A percentile compares a stretch with the other conserved stretches of the same genome.
Conservation (phyloP, 164 flowering plant species). For the Dillenia turbinata region DNA sequence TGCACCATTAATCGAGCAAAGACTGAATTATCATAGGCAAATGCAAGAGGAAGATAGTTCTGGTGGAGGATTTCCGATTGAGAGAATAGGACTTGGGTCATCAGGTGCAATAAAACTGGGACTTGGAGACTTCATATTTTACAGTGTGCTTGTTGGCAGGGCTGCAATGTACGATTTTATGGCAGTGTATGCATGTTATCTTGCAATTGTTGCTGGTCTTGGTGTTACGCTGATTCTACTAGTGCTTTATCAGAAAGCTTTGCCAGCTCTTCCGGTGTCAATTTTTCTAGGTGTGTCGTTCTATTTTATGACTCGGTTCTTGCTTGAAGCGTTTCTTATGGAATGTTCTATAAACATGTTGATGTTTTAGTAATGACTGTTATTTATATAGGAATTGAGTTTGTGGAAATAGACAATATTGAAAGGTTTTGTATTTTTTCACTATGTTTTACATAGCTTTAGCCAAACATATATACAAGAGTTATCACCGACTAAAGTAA, state of each 20-base stretch:
- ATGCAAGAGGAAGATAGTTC: constrained; percentile 19
- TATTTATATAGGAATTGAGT: too few species aligned
- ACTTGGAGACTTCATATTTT: constrained; percentile 93
- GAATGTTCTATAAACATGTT: constrained; percentile 76
- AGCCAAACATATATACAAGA: too few species aligned
- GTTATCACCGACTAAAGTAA: too few species aligned
- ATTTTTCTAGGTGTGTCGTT: constrained; percentile 78
- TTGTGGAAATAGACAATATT: too few species aligned
- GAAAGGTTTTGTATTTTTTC: too few species aligned
- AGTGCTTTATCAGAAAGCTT: constrained; percentile 45
- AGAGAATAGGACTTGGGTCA: constrained; percentile 87
- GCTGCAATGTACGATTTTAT: constrained; percentile 97
- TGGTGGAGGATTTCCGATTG: constrained; percentile 44
- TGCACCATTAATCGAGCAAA: constrained; percentile 56
- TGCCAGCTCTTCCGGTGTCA: constrained; percentile 98
- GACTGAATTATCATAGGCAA: constrained; percentile 16
- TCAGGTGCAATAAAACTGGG: constrained; percentile 95
- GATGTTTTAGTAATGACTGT: constrained; percentile 52
- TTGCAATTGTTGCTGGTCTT: constrained; percentile 94
- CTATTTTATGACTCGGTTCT: constrained; percentile 66
- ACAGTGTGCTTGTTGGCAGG: constrained; percentile 94
- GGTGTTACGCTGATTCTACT: constrained; percentile 81
- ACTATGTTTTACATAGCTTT: too few species aligned
- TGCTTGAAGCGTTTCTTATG: constrained; percentile 76
- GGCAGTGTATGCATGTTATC: constrained; percentile 97